Conservation (phyloP, 495 filamentous ascomycete genomes). For the Copromyces sp. region DNA sequence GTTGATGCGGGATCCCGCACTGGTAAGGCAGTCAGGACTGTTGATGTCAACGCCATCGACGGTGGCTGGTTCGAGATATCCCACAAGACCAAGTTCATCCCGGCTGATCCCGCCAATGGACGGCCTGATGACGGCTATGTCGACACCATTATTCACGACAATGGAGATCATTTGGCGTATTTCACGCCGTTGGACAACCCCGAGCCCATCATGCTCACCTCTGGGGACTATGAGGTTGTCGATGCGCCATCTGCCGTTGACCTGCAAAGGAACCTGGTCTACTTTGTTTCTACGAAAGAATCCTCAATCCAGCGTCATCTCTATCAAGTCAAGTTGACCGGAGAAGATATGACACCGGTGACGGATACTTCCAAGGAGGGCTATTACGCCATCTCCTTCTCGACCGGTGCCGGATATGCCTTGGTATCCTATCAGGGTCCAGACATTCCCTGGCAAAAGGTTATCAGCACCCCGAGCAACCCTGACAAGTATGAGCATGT, state of each 20-base stretch:
- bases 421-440: conserved; percentile 78
- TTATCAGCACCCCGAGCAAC: conserved; percentile 72
- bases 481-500: conserved; percentile 49
- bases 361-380: conserved; percentile 69
- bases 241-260: conserved; percentile 83
- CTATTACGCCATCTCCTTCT: conserved; percentile 84
- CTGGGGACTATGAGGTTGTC: conserved; percentile 89
- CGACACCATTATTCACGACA: conserved; percentile 79
- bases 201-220: conserved; percentile 72
- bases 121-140: conserved; percentile 81
- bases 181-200: conserved; percentile 85
- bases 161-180: conserved; percentile 86
- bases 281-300: conserved; percentile 81
- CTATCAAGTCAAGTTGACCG: conserved; percentile 74
- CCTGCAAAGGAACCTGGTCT: conserved; percentile 71
- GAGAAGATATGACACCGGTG: conserved; percentile 59
- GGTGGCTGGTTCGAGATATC: conserved; percentile 97
- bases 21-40: conserved; percentile 68
- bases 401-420: conserved; percentile 66
- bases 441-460: conserved; percentile 81
- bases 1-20: conserved; percentile 67
- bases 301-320: conserved; percentile 82
- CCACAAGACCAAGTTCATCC: conserved; percentile 75
- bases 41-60: conserved; percentile 71
- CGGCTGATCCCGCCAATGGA: conserved; percentile 68